These are phyloP conservation scores for Pilatotrama ljubarskyi DNA, from an alignment of 768 basidiomycete genomes.

Conservation along the genomic window DNA sequence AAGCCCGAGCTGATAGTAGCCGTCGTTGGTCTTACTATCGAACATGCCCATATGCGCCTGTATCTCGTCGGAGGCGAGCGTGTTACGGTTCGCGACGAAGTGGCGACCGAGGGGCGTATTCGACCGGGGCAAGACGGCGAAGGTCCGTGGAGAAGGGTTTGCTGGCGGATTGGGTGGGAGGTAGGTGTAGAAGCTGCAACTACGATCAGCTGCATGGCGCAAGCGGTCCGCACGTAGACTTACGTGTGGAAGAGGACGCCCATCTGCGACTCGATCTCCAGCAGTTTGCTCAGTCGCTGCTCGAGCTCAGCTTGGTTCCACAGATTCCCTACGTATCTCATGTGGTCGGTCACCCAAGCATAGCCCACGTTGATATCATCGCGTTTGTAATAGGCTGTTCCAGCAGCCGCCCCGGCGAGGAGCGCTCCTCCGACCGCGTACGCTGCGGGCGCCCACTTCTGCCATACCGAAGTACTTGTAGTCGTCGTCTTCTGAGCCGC, in stretches of 20 bases:
- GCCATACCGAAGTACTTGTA: constrained; percentile 44
- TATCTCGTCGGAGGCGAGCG: constrained; percentile 70
- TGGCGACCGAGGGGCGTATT: constrained; percentile 45
- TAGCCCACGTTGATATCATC: constrained; percentile 73
- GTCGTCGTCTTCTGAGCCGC: constrained; percentile 8
- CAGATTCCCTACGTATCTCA: constrained; percentile 83
- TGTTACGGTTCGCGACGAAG: constrained; percentile 69
- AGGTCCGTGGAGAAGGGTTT: constrained; percentile 62
- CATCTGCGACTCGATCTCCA: constrained; percentile 57
- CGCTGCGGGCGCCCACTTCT: constrained; percentile 64
- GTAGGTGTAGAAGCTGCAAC: constrained; percentile 72
- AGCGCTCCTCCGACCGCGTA: constrained; percentile 73
- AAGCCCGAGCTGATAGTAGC: constrained; percentile 85
- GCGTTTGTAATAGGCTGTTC: constrained; percentile 80
- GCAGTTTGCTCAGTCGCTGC: constrained; percentile 59
- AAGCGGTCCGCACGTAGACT: constrained; percentile 31
- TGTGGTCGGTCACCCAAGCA: constrained; percentile 80
- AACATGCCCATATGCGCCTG: constrained; percentile 92
- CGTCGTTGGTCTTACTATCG: constrained; percentile 75
- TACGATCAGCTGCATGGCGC: background rate
- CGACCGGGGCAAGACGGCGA: constrained; percentile 70
- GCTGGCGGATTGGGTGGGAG: constrained; percentile 69
- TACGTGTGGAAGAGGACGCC: constrained; percentile 76
- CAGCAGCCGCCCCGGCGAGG: constrained; percentile 80
- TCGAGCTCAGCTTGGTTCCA: constrained; percentile 76